Evolutionary conservation across 768 basidiomycete genomes (phyloP).

Genomic region (Tylopilus sp.): DNA sequence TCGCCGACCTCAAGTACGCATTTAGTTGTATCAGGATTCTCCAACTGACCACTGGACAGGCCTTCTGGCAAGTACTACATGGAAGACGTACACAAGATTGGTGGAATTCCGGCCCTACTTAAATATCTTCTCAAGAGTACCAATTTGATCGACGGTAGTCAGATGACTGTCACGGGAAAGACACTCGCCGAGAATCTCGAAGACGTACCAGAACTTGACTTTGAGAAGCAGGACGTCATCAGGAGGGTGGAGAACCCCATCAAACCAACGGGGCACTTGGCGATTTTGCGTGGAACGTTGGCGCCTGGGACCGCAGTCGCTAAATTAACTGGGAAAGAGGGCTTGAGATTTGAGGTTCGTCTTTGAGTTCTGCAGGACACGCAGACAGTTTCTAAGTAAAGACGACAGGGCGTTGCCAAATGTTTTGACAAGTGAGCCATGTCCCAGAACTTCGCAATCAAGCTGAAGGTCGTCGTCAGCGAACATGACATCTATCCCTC

Average conservation of each 20-base stretch:
- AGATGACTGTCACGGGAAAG: constrained; percentile 88
- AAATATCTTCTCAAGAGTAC: constrained; percentile 81
- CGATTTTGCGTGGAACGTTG: constrained; percentile 85
- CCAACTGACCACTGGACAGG: constrained; percentile 34
- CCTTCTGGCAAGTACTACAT: constrained; percentile 87
- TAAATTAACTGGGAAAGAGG: constrained; percentile 94
- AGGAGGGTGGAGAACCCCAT: constrained; percentile 71
- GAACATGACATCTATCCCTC: constrained; percentile 70
- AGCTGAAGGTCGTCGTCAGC: constrained; percentile 32
- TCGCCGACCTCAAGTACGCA: constrained; percentile 74
- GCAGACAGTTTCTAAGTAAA: neutral
- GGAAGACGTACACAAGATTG: constrained; percentile 85
- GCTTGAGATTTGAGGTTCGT: constrained; percentile 70
- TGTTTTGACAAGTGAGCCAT: constrained; percentile 65
- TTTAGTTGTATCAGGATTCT: constrained; percentile 5
- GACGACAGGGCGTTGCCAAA: constrained; percentile 60
- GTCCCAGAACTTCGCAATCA: neutral
- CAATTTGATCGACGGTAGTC: constrained; percentile 74
- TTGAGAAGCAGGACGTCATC: constrained; percentile 75
- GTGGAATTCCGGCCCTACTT: constrained; percentile 79
- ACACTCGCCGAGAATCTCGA: constrained; percentile 84
- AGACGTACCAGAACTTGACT: constrained; percentile 69
- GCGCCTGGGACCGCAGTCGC: constrained; percentile 86
- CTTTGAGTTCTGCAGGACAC: neutral
- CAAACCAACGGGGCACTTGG: constrained; percentile 83